Base-by-base conservation (phyloP, 495 filamentous ascomycete genomes). In the Aspergillus ostianus region DNA sequence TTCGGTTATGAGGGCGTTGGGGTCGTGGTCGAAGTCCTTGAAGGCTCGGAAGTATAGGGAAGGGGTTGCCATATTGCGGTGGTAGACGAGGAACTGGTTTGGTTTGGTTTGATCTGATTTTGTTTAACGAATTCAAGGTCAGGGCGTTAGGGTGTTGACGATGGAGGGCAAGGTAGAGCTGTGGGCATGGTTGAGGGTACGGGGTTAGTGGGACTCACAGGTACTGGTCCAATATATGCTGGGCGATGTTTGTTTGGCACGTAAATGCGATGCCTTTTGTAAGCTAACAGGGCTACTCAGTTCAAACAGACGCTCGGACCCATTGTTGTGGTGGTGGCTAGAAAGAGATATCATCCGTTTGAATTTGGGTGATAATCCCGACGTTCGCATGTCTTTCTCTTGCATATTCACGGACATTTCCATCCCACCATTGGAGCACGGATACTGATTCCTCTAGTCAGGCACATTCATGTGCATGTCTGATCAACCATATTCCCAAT, bases 31-130 rank as follows among this genome's bases (percentile, higher is more conserved):
- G 27, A 70, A 71, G 52, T 53, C 41, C 0, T 55, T 66, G 55
- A 64, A 72, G 12, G 30, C 29, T 19, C n/a, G 19, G 29, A 67
- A 65, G 53, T 67, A 67, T 19, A 3, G 26, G 21, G 18, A 26
- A 3, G 41, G 18, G 10, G 20, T 7, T 17, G 36, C 36, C 36
- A 15, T 15, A 1, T 41, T 41, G 36, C 15, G 12, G 23, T 20
- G 47, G 8, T n/a, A 6, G 27, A 8, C 44, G 30, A 29, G 51
- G 10, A 9, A 7, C 47, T 49, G 18, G 5, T 49, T 1, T 49
- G n/a, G 47, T 9, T 47, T n/a, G 17, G 4, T 49, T 1, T 49
- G n/a, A n/a, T 9, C n/a, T n/a, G 17, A 1, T 10, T 47, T 47
- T 10, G 5, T 47, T 21, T 15, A 5, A 47, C n/a, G 20, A 17